These are phyloP conservation scores for Bifiguratus adelaidae DNA, from an alignment of 192 early-diverging fungal species.

Conservation along the genomic window DNA sequence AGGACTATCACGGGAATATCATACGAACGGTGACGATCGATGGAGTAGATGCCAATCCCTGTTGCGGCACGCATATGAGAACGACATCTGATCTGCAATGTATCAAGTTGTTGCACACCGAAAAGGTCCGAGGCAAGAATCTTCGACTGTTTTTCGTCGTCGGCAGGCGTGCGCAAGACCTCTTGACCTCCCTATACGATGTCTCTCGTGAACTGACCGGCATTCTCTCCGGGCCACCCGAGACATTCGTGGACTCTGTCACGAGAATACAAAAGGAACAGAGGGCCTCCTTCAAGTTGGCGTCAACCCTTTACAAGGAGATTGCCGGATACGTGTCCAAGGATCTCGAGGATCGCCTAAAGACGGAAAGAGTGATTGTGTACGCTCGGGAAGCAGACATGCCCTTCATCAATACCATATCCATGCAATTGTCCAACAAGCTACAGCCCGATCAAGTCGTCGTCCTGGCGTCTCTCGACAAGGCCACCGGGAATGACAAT, in stretches of 20 bases:
- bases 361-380: slow-evolving; percentile 4
- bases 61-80: slow-evolving; percentile 64
- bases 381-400: slow-evolving; percentile 36
- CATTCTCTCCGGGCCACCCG: slow-evolving; percentile 23
- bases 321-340: slow-evolving; percentile 21
- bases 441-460: slow-evolving; percentile 10
- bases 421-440: slow-evolving; percentile 17
- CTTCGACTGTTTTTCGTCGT: slow-evolving; percentile 55
- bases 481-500: slow-evolving; percentile 20
- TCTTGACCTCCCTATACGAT: slow-evolving; percentile 21
- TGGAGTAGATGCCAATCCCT: slow-evolving; percentile 48
- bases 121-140: slow-evolving; percentile 54
- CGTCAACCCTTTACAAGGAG: slow-evolving; percentile 19
- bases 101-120: slow-evolving; percentile 51
- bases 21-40: slow-evolving; percentile 36
- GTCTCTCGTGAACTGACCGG: slow-evolving; percentile 18
- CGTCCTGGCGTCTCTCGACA: slow-evolving; percentile 22
- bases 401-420: slow-evolving; percentile 21
- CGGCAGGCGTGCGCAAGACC: slow-evolving; percentile 44
- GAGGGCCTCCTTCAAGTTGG: slow-evolving; percentile 15
- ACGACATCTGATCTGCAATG: slow-evolving; percentile 49
- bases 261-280: slow-evolving; percentile 19
- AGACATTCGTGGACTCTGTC: slow-evolving; percentile 27
- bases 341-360: slow-evolving; percentile 14
- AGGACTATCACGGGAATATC: slow-evolving; percentile 32